Evolutionary conservation across 2,329 filamentous ascomycete genomes (phyloP).

Genomic region (Botrytis medusae): DNA sequence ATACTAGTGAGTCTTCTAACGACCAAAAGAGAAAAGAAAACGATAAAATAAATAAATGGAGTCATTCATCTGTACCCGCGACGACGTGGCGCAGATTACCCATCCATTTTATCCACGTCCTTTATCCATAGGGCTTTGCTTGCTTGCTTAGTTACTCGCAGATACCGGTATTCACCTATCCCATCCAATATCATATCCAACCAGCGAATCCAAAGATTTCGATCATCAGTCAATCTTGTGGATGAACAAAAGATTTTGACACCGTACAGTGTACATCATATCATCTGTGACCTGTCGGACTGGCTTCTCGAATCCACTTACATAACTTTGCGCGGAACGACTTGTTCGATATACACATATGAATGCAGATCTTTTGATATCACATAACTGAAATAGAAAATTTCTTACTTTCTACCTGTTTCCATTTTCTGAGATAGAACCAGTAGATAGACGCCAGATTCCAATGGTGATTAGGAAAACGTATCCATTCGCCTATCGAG

Average conservation of each 20-base stretch:
- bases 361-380: not conserved
- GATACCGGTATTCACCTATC: not conserved
- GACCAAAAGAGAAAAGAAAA: not conserved
- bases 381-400: not conserved
- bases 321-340: not conserved
- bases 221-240: not conserved
- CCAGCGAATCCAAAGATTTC: not conserved
- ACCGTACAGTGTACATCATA: not conserved
- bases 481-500: not conserved
- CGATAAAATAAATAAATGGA: not conserved
- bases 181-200: not conserved
- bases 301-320: not conserved
- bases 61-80: not conserved
- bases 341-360: not conserved
- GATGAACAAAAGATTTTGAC: not conserved
- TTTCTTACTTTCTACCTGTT: not conserved
- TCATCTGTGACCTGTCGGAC: not conserved
- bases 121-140: not conserved
- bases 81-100: not conserved
- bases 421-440: not conserved
- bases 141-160: not conserved
- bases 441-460: not conserved
- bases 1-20: not conserved
- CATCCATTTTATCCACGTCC: not conserved
- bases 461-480: not conserved